These are phyloP conservation scores for Mycena albidolilacea DNA, from an alignment of 768 basidiomycete genomes.

Conservation along the genomic window DNA sequence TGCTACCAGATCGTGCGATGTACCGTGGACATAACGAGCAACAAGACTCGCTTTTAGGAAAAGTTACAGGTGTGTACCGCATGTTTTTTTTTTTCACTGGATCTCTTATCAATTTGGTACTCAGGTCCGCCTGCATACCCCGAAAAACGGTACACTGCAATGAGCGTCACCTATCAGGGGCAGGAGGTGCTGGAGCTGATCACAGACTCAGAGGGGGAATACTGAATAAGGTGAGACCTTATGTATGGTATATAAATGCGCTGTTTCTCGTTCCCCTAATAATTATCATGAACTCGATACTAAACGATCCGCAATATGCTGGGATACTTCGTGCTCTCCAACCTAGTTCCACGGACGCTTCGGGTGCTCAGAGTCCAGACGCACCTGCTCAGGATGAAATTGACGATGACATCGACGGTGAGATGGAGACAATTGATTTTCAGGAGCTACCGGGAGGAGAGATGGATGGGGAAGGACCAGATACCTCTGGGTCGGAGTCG, in stretches of 20 bases:
- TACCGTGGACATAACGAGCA: neutral
- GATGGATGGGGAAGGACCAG: too few relatives aligned
- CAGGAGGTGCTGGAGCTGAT: constrained; percentile 16
- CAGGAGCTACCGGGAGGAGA: neutral
- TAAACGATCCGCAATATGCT: constrained; percentile 3
- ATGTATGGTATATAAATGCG: constrained; percentile 14
- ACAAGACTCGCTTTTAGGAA: neutral
- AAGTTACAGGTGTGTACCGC: neutral
- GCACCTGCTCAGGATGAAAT: constrained; percentile 20
- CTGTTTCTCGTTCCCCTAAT: constrained; percentile 19
- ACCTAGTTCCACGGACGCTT: neutral
- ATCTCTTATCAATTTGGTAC: neutral
- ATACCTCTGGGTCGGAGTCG: too few relatives aligned
- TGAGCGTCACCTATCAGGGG: constrained; percentile 16
- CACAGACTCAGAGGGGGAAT: too few relatives aligned
- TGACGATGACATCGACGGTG: constrained; percentile 33
- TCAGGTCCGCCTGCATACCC: neutral
- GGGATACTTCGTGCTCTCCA: constrained; percentile 16
- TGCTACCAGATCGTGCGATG: too few relatives aligned
- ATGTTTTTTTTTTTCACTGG: neutral
- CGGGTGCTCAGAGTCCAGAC: neutral
- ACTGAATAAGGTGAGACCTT: constrained; percentile 7
- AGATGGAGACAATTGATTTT: constrained; percentile 19
- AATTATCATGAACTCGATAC: constrained; percentile 1
- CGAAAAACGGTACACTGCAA: constrained; percentile 15